Evolutionary conservation across 2,329 filamentous ascomycete species (phyloP).

Genomic region (Xylaria sp.): DNA sequence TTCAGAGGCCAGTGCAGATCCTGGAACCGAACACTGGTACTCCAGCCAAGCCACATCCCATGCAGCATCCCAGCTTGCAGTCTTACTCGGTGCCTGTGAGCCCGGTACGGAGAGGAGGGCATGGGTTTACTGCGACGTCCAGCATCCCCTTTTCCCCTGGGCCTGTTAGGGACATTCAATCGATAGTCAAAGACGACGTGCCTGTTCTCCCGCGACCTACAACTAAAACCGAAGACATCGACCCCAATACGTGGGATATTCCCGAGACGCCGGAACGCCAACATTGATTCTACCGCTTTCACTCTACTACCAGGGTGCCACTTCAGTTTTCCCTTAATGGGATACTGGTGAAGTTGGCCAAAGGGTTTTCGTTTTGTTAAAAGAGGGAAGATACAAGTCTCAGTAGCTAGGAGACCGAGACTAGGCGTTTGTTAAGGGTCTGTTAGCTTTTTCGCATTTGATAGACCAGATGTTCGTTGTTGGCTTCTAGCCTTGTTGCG

Average conservation of each 20-base stretch:
- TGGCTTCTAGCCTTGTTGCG: slow-evolving; percentile 17
- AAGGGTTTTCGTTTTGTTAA: not conserved
- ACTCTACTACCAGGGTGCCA: not conserved
- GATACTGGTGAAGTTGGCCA: not conserved
- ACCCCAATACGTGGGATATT: slow-evolving; percentile 33
- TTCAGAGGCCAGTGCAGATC: slow-evolving; percentile 44
- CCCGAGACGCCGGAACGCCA: slow-evolving; percentile 35
- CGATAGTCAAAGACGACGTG: slow-evolving; percentile 31
- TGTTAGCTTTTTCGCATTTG: not conserved
- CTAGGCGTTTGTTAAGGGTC: slow-evolving; percentile 20
- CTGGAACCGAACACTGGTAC: slow-evolving; percentile 44
- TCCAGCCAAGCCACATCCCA: slow-evolving; percentile 29
- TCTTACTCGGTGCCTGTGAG: slow-evolving; percentile 40
- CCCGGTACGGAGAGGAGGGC: slow-evolving; percentile 40
- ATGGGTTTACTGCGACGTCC: slow-evolving; percentile 45
- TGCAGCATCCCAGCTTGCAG: slow-evolving; percentile 14
- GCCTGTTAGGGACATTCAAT: slow-evolving; percentile 26
- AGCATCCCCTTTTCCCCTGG: slow-evolving; percentile 45
- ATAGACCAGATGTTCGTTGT: slow-evolving; percentile 10
- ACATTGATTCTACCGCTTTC: slow-evolving; percentile 18
- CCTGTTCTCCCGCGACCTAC: slow-evolving; percentile 29
- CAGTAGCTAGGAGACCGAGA: not conserved
- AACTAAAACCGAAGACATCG: slow-evolving; percentile 23
- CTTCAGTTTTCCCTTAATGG: not conserved
- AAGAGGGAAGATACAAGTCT: not conserved